These are phyloP conservation scores for Poterioochromonas sp. DNA, from an alignment of 352 stramenopile species.

Conservation along the genomic window DNA sequence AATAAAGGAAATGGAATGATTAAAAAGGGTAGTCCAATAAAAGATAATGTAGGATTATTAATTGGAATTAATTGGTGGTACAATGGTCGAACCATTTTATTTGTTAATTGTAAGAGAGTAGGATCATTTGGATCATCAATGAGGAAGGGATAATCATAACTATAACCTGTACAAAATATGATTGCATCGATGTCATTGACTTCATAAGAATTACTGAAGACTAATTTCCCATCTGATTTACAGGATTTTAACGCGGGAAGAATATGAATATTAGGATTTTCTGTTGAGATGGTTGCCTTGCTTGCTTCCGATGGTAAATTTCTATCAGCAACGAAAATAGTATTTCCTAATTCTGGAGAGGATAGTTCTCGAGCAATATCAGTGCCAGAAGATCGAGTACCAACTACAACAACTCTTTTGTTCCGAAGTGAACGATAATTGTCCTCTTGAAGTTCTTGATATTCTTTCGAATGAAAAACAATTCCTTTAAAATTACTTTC, in stretches of 20 bases:
- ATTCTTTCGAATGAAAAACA: conserved; percentile 45
- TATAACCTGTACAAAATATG: conserved; percentile 51
- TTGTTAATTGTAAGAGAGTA: background rate
- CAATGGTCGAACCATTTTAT: conserved; percentile 32
- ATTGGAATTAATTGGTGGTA: conserved; percentile 39
- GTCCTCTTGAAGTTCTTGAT: conserved; percentile 35
- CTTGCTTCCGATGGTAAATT: background rate
- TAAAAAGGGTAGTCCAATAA: conserved; percentile 39
- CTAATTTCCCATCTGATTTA: background rate
- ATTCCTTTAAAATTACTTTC: conserved; percentile 39
- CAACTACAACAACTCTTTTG: conserved; percentile 48
- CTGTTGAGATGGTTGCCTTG: background rate
- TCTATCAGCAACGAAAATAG: conserved; percentile 37
- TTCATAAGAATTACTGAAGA: background rate
- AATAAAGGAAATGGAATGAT: conserved; percentile 46
- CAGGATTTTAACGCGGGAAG: background rate
- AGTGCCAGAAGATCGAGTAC: conserved; percentile 45
- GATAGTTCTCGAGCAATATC: conserved; percentile 50
- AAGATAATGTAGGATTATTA: conserved; percentile 35
- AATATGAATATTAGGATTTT: background rate
- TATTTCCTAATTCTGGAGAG: conserved; percentile 12
- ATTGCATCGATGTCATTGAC: conserved; percentile 44
- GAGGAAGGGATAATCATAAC: conserved; percentile 51
- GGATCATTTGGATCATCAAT: conserved; percentile 4
- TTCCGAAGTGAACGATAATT: conserved; percentile 39